Evolutionary conservation across 2,329 filamentous ascomycete genomes (phyloP).

Genomic region (Triangularia setosa): DNA sequence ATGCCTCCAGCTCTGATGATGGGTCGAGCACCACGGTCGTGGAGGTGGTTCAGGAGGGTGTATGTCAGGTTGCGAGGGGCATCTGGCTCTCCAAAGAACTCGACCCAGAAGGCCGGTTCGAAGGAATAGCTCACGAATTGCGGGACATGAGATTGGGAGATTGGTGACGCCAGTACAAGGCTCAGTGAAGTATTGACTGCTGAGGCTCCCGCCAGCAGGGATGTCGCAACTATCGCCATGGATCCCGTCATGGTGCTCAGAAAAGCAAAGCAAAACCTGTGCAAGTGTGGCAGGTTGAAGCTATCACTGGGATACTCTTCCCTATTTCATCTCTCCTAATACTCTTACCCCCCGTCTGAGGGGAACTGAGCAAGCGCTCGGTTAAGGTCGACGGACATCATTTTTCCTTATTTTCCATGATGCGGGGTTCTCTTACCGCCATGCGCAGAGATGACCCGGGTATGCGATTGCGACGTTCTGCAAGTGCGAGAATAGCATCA

Average conservation of each 20-base stretch:
- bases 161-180: constrained; percentile 7
- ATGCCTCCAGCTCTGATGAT: constrained; percentile 23
- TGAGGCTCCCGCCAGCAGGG: neutral
- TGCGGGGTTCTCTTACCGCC: neutral
- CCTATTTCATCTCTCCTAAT: neutral
- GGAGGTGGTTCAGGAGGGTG: constrained; percentile 19
- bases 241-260: neutral
- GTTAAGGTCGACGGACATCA: neutral
- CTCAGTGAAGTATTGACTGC: constrained; percentile 2
- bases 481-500: neutral
- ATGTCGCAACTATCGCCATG: neutral
- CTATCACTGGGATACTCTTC: neutral
- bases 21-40: constrained; percentile 18
- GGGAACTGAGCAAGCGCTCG: neutral
- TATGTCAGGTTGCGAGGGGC: constrained; percentile 19
- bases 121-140: constrained; percentile 23
- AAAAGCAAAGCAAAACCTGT: neutral
- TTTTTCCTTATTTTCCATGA: neutral
- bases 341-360: neutral
- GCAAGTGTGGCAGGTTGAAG: neutral
- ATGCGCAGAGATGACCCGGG: neutral
- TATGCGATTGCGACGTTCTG: neutral
- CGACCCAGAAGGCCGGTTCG: constrained; percentile 22
- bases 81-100: constrained; percentile 22
- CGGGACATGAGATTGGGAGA: constrained; percentile 16